Evolutionary conservation across 345 rosid genomes (phyloP).

Genomic region (Noccaea caerulescens): DNA sequence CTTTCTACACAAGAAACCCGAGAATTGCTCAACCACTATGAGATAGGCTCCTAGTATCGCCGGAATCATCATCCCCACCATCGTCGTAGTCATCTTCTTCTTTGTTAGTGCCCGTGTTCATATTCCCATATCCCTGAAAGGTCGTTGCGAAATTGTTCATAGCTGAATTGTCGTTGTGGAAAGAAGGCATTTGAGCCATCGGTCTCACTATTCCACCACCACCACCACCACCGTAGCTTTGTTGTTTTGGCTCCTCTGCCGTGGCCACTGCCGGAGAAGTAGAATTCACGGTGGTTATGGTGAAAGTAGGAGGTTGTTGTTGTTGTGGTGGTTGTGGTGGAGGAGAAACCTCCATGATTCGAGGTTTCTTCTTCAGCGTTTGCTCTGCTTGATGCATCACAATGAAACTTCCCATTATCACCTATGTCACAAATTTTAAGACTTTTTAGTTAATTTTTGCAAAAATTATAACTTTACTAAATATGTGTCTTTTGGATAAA

Average conservation of each 20-base stretch:
- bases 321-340: slow-evolving; percentile 26
- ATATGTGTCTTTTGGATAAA: background rate
- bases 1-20: slow-evolving; percentile 35
- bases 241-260: slow-evolving; percentile 40
- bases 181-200: slow-evolving; percentile 45
- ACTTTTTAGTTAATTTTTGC: background rate
- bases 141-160: slow-evolving; percentile 43
- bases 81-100: slow-evolving; percentile 41
- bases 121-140: slow-evolving; percentile 47
- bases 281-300: slow-evolving; percentile 46
- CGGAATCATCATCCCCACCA: slow-evolving; percentile 57
- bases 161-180: slow-evolving; percentile 48
- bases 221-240: slow-evolving; percentile 37
- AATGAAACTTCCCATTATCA: slow-evolving; percentile 81
- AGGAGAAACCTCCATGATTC: slow-evolving; percentile 46
- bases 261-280: slow-evolving; percentile 47
- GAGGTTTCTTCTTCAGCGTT: slow-evolving; percentile 62
- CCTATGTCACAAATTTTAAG: slow-evolving; percentile 48
- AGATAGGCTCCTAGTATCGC: slow-evolving; percentile 52
- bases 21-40: slow-evolving; percentile 45
- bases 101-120: slow-evolving; percentile 37
- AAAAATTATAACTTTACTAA: background rate
- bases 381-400: slow-evolving; percentile 77
- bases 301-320: slow-evolving; percentile 40
- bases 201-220: slow-evolving; percentile 54